A percentile compares a stretch with the other conserved stretches of the same genome.
Evolutionary conservation across 129 eudicot genomes (phyloP).

Genomic region (Flaveria bidentis): DNA sequence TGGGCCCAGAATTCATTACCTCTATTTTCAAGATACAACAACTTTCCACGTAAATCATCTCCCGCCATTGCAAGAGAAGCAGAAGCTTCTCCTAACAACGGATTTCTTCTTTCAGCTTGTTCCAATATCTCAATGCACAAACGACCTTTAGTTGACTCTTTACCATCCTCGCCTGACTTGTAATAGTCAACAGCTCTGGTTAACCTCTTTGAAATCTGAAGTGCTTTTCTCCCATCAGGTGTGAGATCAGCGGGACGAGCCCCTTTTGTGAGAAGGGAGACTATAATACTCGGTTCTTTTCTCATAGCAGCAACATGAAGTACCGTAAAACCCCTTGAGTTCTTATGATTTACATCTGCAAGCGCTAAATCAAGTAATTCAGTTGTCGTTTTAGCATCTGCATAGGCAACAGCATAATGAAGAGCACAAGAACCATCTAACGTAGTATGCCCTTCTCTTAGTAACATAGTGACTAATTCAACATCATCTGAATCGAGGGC

Average conservation of each 20-base stretch:
- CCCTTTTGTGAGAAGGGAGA: constrained; percentile 89
- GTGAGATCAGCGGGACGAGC: constrained; percentile 84
- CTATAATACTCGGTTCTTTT: constrained; percentile 91
- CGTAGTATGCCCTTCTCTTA: constrained; percentile 79
- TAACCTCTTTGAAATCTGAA: constrained; percentile 84
- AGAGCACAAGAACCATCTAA: constrained; percentile 89
- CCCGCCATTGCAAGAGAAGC: constrained; percentile 94
- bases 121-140: constrained; percentile 94
- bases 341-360: constrained; percentile 80
- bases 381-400: constrained; percentile 83
- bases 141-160: constrained; percentile 72
- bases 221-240: constrained; percentile 84
- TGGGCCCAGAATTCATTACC: constrained; percentile 37
- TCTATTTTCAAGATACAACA: constrained; percentile 89
- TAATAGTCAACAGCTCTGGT: constrained; percentile 70
- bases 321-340: constrained; percentile 72
- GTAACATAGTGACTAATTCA: constrained; percentile 80
- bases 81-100: constrained; percentile 93
- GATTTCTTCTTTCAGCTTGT: constrained; percentile 94
- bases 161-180: constrained; percentile 65
- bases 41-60: constrained; percentile 70
- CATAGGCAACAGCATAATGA: constrained; percentile 93
- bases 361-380: constrained; percentile 89
- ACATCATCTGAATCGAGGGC: constrained; percentile 96
- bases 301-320: constrained; percentile 91